Evolutionary conservation across 129 eudicot genomes (phyloP), one percentile per base, ranked within the genome.

Genomic region (Oenanthe sinensis): DNA sequence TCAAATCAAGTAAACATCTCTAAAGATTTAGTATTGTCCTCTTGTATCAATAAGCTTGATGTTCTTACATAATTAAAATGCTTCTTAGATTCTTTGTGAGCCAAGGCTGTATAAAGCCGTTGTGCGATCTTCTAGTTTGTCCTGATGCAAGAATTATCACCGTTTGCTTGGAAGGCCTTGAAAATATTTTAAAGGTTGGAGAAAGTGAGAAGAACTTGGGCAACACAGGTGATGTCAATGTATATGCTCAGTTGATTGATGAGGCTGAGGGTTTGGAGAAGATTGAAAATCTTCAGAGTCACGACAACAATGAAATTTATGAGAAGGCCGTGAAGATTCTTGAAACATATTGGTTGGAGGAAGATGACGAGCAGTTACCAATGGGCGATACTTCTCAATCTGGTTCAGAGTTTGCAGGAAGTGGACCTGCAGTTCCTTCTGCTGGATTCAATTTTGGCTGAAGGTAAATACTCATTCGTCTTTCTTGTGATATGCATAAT

Each of bases 271-370:
- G 97, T 39, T 44, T 89, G 52, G 97, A 89, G 46, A 91, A 91
- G 79, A 89, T 91, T 14, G 95, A 91, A 85, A 89, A 86, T 77
- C 84, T 91, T 71, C 92, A 89, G 81, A 81, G 86, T 60, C 94
- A 91, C 48, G 92, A 91, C 80, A 91, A 89, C 80, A 87, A 84
- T 78, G 97, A 91, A 69, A 91, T 91, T 8, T 91, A 89, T 50
- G 97, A 89, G 83, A 91, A 91, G 81, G 93, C 97, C 13, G 92
- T 89, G 74, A 91, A 89, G 85, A 71, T 91, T 55, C 68, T 91
- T 13, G 95, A 91, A 79, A 89, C 82, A 62, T 91, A 91, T 79
- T 91, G 95, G 95, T 84, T 84, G 54, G 92, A 88, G 77, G 95
- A 89, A 63, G 97, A 89, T 15, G 97, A 91, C 10, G 97, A 88